phyloP scores from a whole-genome alignment of 306 rosid genomes.

The Quercus berberidifolia region DNA sequence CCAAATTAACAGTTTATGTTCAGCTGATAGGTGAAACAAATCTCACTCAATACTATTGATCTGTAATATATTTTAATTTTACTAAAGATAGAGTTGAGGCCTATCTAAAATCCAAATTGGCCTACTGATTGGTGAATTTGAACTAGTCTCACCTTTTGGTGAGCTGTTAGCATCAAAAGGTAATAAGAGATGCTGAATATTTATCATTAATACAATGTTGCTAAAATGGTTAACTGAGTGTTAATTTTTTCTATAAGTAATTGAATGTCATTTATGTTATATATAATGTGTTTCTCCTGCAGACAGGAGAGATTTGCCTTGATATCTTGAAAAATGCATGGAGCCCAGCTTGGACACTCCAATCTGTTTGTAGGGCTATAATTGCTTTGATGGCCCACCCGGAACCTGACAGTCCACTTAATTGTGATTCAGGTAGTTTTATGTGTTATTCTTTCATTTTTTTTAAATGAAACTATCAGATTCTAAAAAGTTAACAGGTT shows the following conservation, averaged over 20 bases:
- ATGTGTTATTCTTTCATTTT: not conserved
- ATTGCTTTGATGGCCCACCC: slow-evolving; percentile 99
- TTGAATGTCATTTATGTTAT: not conserved
- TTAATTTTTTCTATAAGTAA: too few relatives aligned
- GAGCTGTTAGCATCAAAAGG: not conserved
- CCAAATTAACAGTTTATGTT: not conserved
- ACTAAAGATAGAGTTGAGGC: not conserved
- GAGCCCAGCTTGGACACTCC: slow-evolving; percentile 99
- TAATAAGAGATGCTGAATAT: not conserved
- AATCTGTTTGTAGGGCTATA: slow-evolving; percentile 97
- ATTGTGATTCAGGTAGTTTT: slow-evolving; percentile 82
- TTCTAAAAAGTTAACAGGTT: not conserved
- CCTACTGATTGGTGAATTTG: not conserved
- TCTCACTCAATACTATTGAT: not conserved
- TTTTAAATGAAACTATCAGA: not conserved
- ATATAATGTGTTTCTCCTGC: slow-evolving; percentile 15
- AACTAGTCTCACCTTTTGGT: not conserved
- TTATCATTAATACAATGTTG: not conserved
- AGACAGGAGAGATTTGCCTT: slow-evolving; percentile 98
- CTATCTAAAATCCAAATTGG: not conserved
- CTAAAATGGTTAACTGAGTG: slow-evolving; percentile 1
- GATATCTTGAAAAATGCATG: slow-evolving; percentile 97
- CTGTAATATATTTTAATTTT: not conserved
- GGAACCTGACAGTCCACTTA: slow-evolving; percentile 93
- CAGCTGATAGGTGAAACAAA: not conserved